Evolutionary conservation across 2,329 filamentous ascomycete species (phyloP).

Genomic region (Apiospora hydei): DNA sequence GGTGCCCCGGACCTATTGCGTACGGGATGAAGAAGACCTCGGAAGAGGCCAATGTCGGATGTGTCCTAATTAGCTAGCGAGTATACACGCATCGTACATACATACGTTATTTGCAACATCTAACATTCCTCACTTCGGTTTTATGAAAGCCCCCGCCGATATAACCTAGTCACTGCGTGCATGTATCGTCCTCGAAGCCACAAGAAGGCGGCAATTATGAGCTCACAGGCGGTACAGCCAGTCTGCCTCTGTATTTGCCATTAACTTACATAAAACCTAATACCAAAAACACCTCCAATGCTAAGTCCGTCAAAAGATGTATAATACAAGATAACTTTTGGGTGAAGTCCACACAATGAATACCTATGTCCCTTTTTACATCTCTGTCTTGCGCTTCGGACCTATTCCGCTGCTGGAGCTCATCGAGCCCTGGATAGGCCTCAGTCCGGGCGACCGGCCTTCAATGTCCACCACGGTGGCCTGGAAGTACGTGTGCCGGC

Average conservation of each 20-base stretch:
- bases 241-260: not conserved
- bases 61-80: not conserved
- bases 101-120: not conserved
- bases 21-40: not conserved
- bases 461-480: not conserved
- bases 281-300: not conserved
- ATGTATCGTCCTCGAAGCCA: not conserved
- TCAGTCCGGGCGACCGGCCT: not conserved
- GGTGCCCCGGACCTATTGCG: not conserved
- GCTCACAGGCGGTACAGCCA: not conserved
- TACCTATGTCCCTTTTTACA: not conserved
- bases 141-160: not conserved
- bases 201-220: not conserved
- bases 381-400: not conserved
- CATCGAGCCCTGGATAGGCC: not conserved
- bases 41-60: not conserved
- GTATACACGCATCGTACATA: not conserved
- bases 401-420: not conserved
- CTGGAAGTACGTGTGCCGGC: conserved; percentile 46
- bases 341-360: not conserved
- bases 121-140: not conserved
- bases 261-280: not conserved
- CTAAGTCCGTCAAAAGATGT: not conserved
- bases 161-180: not conserved
- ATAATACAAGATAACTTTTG: not conserved